Evolutionary conservation across 1,284 basidiomycete genomes (phyloP), one percentile per base, ranked within the genome.

Genomic region (Golubevia pallescens): DNA sequence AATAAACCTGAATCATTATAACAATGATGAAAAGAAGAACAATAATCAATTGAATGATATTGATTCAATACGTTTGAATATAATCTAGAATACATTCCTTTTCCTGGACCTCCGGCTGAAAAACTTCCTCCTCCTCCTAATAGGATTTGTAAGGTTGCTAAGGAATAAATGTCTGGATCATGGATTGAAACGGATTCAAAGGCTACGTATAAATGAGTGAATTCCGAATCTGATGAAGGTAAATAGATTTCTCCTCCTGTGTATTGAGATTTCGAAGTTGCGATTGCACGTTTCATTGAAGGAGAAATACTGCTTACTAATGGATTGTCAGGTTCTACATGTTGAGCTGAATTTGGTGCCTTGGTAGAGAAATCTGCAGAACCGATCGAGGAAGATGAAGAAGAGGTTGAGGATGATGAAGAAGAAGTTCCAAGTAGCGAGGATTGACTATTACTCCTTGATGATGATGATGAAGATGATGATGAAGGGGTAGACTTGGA

Each of bases 61-160:
- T 58, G 63, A 56, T 65, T 65, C 32, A 65, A 57, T n/a, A 65
- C 63, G 52, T 56, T 51, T 23, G 63, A 60, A 20, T 65, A 65
- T 5, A 65, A 23, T 38, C 63, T 38, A 3, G 63, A 65, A 48
- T 65, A 65, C 63, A 65, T 65, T n/a, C 63, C 63, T 34, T 65
- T 65, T 2, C 63, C 63, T 32, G 63, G 63, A 23, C 63, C 63
- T 51, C 92, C 93, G 19, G 95, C 95, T 52, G 93, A 95, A 88
- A 98, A 98, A 85, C 91, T 92, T 32, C 95, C 95, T 7, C 96
- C 96, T 2, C 96, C 96, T 42, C 96, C 96, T 10, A 99, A 90
- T 38, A 98, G 89, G 55, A 96, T 92, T 86, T 99, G 96, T 87
- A 99, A 92, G 0, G 93, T 95, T 24, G 97, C 96, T 13, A 97